Base-by-base conservation (phyloP, 169 alveolate species). In the Babesia ovata region DNA sequence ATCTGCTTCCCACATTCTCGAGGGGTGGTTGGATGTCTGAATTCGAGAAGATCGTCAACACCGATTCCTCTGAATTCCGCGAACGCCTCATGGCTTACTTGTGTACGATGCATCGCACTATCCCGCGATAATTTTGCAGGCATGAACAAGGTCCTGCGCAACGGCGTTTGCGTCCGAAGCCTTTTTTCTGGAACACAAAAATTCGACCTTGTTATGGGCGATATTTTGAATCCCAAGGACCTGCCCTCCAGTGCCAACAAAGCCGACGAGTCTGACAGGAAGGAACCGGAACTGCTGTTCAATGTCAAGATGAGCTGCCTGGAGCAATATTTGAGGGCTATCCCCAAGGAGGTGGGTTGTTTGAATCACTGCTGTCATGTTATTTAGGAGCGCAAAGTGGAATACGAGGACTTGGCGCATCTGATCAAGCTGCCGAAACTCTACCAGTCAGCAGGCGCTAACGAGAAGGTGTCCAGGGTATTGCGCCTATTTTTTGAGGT, bases 401-500 rank as follows among this genome's bases (percentile, higher is more conserved):
- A 71, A 13, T 62, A 60, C 19, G 65, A 75, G 28, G 42, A 54
- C 17, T 28, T 75, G 67, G 33, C 14, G 29, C 46, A 13, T 12
- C 70, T 75, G 22, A 28, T 63, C 0, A 75, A 75, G 8, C 52
- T 75, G 14, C 7, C 81, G 7, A 53, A 63, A 56, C 14, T 52
- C 10, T 63, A 75, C 39, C 75, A 78, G 16, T 45, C 84, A 24
- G 29, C 61, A 45, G 9, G 42, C 13, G 45, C 77, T 21, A 36
- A 65, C 16, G 84, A 75, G 54, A 57, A 45, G 56, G 45, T 75
- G 0, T 75, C 84, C 21, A 75, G 53, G 59, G 77, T 75, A 1
- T 49, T 75, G 24, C 59, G 75, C 22, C 57, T 75, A 42, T 53
- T 75, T 42, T 44, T 75, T 0, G 84, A 75, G 84, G 84, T 75